phyloP scores from a whole-genome alignment of 148 eudicot species.

The Chenopodium berlandieri region DNA sequence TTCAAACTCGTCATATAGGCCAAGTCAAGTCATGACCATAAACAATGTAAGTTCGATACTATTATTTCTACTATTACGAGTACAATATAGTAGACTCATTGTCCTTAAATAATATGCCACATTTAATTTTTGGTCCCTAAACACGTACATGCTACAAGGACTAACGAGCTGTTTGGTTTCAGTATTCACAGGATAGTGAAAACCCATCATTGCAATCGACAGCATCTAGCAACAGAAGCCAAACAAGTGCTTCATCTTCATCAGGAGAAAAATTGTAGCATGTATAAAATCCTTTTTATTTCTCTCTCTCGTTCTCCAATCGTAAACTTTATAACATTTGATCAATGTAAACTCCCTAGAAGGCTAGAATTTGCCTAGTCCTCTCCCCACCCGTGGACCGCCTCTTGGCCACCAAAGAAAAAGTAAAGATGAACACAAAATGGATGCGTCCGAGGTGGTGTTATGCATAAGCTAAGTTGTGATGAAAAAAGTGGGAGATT shows the following conservation, averaged over 20 bases:
- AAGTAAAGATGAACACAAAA: not conserved
- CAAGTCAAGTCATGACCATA: not conserved
- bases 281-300: not conserved
- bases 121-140: not conserved
- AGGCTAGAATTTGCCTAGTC: not conserved
- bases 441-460: not conserved
- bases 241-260: conserved; percentile 19
- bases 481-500: not conserved
- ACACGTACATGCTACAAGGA: not conserved
- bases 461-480: not conserved
- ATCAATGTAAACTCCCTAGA: not conserved
- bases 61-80: too few relatives aligned
- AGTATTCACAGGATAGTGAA: conserved; percentile 34
- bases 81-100: too few relatives aligned
- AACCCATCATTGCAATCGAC: conserved; percentile 13
- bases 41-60: conserved; percentile 20
- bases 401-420: conserved; percentile 5
- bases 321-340: not conserved
- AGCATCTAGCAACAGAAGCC: conserved; percentile 8
- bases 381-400: not conserved
- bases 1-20: not conserved
- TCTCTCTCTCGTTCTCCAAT: not conserved
- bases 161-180: not conserved
- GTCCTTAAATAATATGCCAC: not conserved
- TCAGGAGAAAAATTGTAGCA: conserved; percentile 1